Percentiles rank a stretch among this genome's conserved stretches.
phyloP scores from a whole-genome alignment of 1,284 basidiomycete species.

The Neotropicomus parvogracilis region DNA sequence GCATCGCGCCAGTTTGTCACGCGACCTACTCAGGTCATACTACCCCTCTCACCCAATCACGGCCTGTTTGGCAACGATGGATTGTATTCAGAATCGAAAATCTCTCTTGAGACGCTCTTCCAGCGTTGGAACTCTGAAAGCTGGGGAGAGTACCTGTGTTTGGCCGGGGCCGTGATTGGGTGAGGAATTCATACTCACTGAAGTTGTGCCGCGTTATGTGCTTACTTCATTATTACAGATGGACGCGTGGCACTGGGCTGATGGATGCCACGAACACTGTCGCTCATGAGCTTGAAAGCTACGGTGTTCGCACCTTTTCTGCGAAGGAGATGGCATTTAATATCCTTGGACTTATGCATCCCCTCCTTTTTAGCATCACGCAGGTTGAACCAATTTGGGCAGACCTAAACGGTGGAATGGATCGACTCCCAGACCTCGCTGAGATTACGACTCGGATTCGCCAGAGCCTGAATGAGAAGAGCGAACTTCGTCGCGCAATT shows the following conservation, averaged over 20 bases:
- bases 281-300: slow-evolving; percentile 89
- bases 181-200: slow-evolving; percentile 32
- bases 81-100: slow-evolving; percentile 97
- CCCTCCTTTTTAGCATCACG: slow-evolving; percentile 99
- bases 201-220: neutral
- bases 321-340: slow-evolving; percentile 99
- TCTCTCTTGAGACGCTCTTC: slow-evolving; percentile 96
- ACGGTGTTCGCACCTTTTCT: slow-evolving; percentile 96
- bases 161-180: slow-evolving; percentile 98
- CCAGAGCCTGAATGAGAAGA: slow-evolving; percentile 71
- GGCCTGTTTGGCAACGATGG: slow-evolving; percentile 98
- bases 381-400: slow-evolving; percentile 99
- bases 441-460: slow-evolving; percentile 90
- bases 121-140: slow-evolving; percentile 97
- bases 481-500: slow-evolving; percentile 89
- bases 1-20: slow-evolving; percentile 95
- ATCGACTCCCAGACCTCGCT: slow-evolving; percentile 91
- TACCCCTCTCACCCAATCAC: slow-evolving; percentile 97
- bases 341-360: slow-evolving; percentile 97
- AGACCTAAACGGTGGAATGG: slow-evolving; percentile 96
- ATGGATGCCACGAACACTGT: slow-evolving; percentile 96
- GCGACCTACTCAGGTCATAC: slow-evolving; percentile 95
- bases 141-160: slow-evolving; percentile 98
- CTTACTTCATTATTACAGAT: slow-evolving; percentile 44
- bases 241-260: slow-evolving; percentile 97